Base-by-base conservation (phyloP, 805 yeast genomes). In the Nakazawaea wickerhamii region DNA sequence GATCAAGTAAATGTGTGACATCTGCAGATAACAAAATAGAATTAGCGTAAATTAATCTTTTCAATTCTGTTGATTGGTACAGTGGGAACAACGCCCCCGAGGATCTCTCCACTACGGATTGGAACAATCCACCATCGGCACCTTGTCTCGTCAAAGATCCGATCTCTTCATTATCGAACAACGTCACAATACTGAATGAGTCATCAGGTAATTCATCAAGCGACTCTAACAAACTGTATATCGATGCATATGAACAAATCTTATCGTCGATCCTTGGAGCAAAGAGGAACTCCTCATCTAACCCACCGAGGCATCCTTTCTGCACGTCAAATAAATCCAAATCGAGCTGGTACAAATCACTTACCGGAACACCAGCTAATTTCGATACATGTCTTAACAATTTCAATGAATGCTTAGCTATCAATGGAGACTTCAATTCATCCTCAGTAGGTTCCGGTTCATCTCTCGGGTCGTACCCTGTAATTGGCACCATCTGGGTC, bases 211-310 rank as follows among this genome's bases (percentile, higher is more conserved):
- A 28, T 6, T 9, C 20, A 5, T 43, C 45, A 17, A 43, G 22
- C 8, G 45, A 62, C 45, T 70, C 74, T 37, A 84, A 58, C 48
- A 87, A 65, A 0, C 83, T 79, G 43, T 68, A 57, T 42, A 83
- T 57, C 14, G 91, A 91, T 17, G 93, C 76, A 58, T 68, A 87
- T 1, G 90, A 78, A 60, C 91, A 85, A 48, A 84, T 71, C 64
- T 91, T 76, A 64, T 87, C 95, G 59, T 87, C 96, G 36, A 87
- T 67, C 56, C 96, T 75, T 33, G 95, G 95, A 7, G 86, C 84
- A 60, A 75, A 83, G 44, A 87, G 59, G 60, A 86, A 84, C 51
- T 87, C 95, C 48, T 76, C 70, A 49, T 79, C 75, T 48, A 88
- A 64, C 3, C 96, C 95, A 44, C 93, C 95, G 47, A 82, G 62